Conservation (phyloP, 2,329 filamentous ascomycete species). For the Trichoderma oligosporum region DNA sequence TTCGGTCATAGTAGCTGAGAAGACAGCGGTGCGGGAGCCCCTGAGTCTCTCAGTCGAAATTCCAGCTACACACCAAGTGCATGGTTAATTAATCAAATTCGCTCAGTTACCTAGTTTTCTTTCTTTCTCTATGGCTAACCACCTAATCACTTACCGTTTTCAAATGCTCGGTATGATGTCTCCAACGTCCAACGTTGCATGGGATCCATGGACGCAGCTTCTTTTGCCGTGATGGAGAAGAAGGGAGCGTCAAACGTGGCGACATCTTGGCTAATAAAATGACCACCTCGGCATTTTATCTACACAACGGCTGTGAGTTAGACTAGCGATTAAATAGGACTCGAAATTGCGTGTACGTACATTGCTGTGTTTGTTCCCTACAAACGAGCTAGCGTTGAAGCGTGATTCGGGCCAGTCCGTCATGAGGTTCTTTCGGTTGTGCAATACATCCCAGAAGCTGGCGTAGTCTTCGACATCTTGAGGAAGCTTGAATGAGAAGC, state of each 20-base stretch:
- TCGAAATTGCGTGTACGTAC: no score
- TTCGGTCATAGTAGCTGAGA: conserved; percentile 36
- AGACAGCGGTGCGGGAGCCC: conserved; percentile 34
- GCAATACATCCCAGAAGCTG: conserved; percentile 35
- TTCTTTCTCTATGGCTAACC: no score
- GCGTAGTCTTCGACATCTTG: conserved; percentile 31
- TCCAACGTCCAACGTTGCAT: conserved; percentile 18
- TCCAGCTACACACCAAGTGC: conserved; percentile 29
- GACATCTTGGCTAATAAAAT: conserved; percentile 8
- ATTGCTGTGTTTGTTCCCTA: conserved; percentile 10
- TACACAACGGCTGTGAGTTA: no score
- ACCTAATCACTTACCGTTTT: neutral
- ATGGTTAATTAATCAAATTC: neutral
- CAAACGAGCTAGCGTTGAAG: conserved; percentile 29
- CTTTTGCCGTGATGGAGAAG: conserved; percentile 29
- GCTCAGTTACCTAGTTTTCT: no score
- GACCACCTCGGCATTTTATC: no score
- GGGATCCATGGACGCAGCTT: conserved; percentile 19
- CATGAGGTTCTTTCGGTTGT: conserved; percentile 30
- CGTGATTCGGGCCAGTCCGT: conserved; percentile 34
- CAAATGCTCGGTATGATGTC: conserved; percentile 15
- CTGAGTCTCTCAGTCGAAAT: conserved; percentile 30
- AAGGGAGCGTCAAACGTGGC: conserved; percentile 24
- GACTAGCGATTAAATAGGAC: no score
- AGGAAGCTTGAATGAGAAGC: conserved; percentile 38